Base-by-base conservation (phyloP, 2,329 filamentous ascomycete species). In the Trichoderma harzianum region DNA sequence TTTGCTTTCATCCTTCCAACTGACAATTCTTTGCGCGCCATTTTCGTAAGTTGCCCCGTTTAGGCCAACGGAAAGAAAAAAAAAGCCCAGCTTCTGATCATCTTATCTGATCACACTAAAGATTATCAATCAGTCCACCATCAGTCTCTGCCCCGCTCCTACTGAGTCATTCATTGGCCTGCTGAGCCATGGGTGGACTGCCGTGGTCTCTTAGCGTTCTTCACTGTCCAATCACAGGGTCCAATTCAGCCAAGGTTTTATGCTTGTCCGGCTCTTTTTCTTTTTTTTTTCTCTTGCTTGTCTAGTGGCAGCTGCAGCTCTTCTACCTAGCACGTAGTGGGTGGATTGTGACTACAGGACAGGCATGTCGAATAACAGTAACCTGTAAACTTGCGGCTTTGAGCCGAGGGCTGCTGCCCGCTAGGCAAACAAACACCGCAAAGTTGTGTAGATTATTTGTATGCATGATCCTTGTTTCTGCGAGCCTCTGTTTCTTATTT, bases 81-180 rank as follows among this genome's bases (percentile, higher is more conserved):
- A 43, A 43, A 43, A 43, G 39, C 18, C 39, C 43, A 21, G 43
- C 43, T 55, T 18, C 30, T 36, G 43, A 63, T 57, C 60, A 70
- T 70, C 60, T 71, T 71, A 71, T 71, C 69, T 67, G 69, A 67
- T 67, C 28, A 51, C 30, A 32, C 69, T 67, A 67, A 26, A 11
- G 30, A 30, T 69, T 69, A 68, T 72, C 70, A 69, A 72, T 72
- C 64, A 66, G 51, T 61, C 64, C 63, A 72, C 39, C 70, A 64
- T 60, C 34, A 58, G 51, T 53, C 39, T 18, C 24, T 24, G 57
- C 58, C 62, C 53, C 53, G n/a, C 47, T 1, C 30, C 18, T 14
- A 7, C 8, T 6, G 11, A 16, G 11, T 34, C 34, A n/a, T 16
- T 24, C 3, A 72, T 62, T 72, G 63, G 70, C 26, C 39, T 1